phyloP scores from a whole-genome alignment of 495 filamentous ascomycete species.

The Aspergillus incahuasiensis region DNA sequence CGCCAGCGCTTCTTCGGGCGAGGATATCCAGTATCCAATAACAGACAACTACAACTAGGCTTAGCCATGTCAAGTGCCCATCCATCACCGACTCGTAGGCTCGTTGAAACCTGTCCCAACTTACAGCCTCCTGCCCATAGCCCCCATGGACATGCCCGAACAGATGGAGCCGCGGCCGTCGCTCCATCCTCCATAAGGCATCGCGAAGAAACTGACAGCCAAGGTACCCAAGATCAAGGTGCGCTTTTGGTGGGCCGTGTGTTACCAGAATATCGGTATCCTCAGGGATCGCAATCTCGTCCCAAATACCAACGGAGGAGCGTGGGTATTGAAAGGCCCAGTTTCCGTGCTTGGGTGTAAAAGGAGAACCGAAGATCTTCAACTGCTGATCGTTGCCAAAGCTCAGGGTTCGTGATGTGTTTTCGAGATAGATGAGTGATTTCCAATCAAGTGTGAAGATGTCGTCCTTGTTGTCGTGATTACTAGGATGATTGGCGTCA shows the following conservation, averaged over 20 bases:
- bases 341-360: conserved; percentile 46
- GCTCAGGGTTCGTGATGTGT: conserved; percentile 38
- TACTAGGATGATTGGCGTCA: conserved; percentile 30
- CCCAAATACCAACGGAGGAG: conserved; percentile 20
- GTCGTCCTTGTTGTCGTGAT: not conserved
- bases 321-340: conserved; percentile 44
- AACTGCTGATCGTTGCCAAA: conserved; percentile 40
- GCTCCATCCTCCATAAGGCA: conserved; percentile 51
- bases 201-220: conserved; percentile 47
- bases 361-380: conserved; percentile 51
- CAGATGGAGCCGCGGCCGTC: conserved; percentile 55
- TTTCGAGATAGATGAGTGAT: conserved; percentile 46
- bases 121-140: conserved; percentile 47
- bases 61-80: conserved; percentile 15
- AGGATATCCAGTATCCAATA: conserved; percentile 26
- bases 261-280: conserved; percentile 69
- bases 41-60: conserved; percentile 6
- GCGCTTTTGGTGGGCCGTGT: conserved; percentile 53
- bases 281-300: conserved; percentile 41
- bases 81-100: conserved; percentile 49
- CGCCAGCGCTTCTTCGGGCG: not conserved
- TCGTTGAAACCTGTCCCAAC: conserved; percentile 61
- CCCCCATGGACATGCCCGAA: conserved; percentile 75
- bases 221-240: conserved; percentile 51
- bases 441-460: conserved; percentile 26